Base-by-base conservation (phyloP, 768 basidiomycete genomes). In the Suillus hirtellus region DNA sequence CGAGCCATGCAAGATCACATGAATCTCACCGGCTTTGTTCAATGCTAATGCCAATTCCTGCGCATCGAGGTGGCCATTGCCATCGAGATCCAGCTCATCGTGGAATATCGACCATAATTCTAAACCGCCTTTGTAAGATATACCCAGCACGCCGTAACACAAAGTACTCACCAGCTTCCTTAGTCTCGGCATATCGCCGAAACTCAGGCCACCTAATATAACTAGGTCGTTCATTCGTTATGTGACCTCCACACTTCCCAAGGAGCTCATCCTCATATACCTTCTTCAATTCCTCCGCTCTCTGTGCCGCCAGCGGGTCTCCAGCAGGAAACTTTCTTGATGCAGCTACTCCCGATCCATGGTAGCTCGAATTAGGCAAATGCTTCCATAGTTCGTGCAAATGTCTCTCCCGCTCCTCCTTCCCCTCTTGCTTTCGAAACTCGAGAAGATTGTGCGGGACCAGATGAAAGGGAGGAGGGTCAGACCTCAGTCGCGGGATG, bases 31-130 rank as follows among this genome's bases (percentile, higher is more conserved):
- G 71, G 92, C 89, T 74, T 89, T 86, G 59, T 78, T 75, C 52
- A 96, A 77, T 4, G 89, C 89, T n/a, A 79, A 67, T 44, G 79
- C 72, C 63, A 91, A 77, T 69, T 90, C 90, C 17, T 78, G 75
- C 9, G 83, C 79, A 70, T 95, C 93, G 37, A 97, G 74, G 62
- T 84, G 85, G 9, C 93, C 95, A 75, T 97, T 93, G 34, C 90
- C 85, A 70, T 97, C 94, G 65, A 94, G 79, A 78, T 96, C 96
- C 56, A 97, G 83, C 69, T 95, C 91, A 71, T 94, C 83, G 67
- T 93, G 92, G 76, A 97, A 97, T 61, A 95, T 88, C 59, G 85
- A 81, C 96, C 96, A 97, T 24, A 97, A 81, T 75, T 96, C 95
- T 93, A 63, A 56, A 49, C 62, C 52, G 61, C 63, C 60, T 52